phyloP scores from a whole-genome alignment of 257 asterid genomes.

The Primulina tabacum region DNA sequence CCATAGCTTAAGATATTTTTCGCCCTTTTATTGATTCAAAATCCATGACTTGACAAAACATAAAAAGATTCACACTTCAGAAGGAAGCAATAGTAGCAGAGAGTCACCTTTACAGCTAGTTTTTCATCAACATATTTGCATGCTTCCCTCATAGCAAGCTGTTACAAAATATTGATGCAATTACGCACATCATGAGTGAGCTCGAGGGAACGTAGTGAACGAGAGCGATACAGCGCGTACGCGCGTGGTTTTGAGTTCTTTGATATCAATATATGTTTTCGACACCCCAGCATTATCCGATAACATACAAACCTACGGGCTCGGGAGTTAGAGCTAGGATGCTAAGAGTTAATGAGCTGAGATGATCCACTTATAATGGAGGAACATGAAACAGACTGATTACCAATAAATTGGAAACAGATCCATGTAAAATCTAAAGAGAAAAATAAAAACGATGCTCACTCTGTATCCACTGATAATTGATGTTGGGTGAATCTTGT shows the following conservation, averaged over 20 bases:
- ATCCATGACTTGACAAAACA: no score
- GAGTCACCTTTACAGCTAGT: slow-evolving; percentile 73
- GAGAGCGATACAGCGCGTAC: no score
- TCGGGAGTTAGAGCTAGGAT: no score
- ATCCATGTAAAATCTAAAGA: neutral
- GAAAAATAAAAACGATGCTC: slow-evolving; percentile 17
- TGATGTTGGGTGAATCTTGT: slow-evolving; percentile 93
- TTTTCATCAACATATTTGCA: slow-evolving; percentile 95
- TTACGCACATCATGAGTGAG: slow-evolving; percentile 15
- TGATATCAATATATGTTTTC: no score
- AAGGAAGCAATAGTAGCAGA: slow-evolving; percentile 13
- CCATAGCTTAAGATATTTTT: no score
- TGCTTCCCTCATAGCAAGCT: slow-evolving; percentile 99
- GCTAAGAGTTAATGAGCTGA: no score
- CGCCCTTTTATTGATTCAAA: no score
- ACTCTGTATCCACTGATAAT: slow-evolving; percentile 96
- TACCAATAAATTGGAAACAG: neutral
- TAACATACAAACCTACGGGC: no score
- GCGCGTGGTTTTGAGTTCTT: no score
- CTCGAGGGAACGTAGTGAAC: no score
- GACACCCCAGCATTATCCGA: no score
- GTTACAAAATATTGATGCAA: slow-evolving; percentile 29
- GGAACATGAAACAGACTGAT: neutral
- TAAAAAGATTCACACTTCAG: slow-evolving; percentile 1
- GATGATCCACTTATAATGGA: no score